phyloP scores from a whole-genome alignment of 2,329 filamentous ascomycete genomes.

The Aspergillus pseudotamarii region DNA sequence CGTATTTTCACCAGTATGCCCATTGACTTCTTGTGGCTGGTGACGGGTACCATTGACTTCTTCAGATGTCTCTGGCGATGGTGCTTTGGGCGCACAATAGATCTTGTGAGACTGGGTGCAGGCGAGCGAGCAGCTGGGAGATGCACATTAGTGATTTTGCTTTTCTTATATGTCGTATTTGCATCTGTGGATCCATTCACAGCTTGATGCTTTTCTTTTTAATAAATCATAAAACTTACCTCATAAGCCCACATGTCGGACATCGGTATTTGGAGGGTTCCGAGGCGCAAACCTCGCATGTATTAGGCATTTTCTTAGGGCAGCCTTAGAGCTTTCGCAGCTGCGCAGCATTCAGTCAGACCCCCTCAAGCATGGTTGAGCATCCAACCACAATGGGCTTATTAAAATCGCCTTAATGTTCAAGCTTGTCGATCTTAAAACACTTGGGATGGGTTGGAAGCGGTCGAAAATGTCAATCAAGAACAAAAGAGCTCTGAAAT shows the following conservation, averaged over 20 bases:
- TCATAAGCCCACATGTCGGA: constrained; percentile 41
- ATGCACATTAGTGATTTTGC: neutral
- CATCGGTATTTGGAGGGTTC: constrained; percentile 44
- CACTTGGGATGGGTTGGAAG: neutral
- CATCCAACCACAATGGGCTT: constrained; percentile 8
- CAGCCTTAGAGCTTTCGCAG: constrained; percentile 14
- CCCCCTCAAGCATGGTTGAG: constrained; percentile 21
- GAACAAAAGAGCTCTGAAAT: neutral
- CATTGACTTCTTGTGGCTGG: constrained; percentile 14
- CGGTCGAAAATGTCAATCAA: neutral
- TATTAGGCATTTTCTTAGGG: constrained; percentile 30
- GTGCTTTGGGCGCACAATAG: constrained; percentile 41
- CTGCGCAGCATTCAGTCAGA: constrained; percentile 17
- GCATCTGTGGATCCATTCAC: neutral
- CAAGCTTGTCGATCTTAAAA: constrained; percentile 1
- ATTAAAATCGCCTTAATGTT: neutral
- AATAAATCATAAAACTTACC: constrained; percentile 30
- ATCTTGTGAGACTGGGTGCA: constrained; percentile 50
- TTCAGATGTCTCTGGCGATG: constrained; percentile 18
- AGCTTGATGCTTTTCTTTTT: neutral
- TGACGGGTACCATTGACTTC: constrained; percentile 13
- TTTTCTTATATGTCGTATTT: neutral
- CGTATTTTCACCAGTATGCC: constrained; percentile 9
- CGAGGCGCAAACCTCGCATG: constrained; percentile 42
- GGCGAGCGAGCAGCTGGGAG: constrained; percentile 48